phyloP scores from a whole-genome alignment of 1,284 basidiomycete genomes.

The Fomitopsis palustris region DNA sequence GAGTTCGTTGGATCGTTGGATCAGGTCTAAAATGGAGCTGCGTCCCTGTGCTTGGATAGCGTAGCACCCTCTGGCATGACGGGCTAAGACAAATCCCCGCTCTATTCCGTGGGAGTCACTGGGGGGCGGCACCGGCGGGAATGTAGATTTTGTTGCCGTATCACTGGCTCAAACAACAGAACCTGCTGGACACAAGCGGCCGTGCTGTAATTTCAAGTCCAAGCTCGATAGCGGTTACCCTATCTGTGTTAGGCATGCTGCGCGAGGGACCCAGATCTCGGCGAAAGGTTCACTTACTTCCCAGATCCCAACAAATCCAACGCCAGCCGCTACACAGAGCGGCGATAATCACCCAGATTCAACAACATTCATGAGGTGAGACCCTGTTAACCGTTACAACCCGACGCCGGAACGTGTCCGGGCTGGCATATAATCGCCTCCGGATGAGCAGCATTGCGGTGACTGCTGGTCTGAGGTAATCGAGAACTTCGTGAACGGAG shows the following conservation, averaged over 20 bases:
- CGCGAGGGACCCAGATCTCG: background rate
- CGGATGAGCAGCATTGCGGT: background rate
- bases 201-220: too few relatives aligned
- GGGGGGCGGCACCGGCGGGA: background rate
- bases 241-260: too few relatives aligned
- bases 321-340: background rate
- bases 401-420: background rate
- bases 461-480: background rate
- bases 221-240: too few relatives aligned
- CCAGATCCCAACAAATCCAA: background rate
- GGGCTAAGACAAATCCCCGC: background rate
- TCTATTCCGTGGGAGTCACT: background rate
- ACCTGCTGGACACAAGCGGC: too few relatives aligned
- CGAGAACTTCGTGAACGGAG: background rate
- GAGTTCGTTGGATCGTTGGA: background rate
- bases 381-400: background rate
- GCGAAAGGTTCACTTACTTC: background rate
- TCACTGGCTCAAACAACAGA: background rate
- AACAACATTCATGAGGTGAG: background rate
- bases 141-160: background rate
- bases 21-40: background rate
- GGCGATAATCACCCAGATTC: background rate
- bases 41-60: background rate
- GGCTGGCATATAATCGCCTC: background rate
- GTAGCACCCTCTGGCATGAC: background rate